phyloP scores from a whole-genome alignment of 2,329 filamentous ascomycete genomes.

The Alternaria hordeiaustralica region DNA sequence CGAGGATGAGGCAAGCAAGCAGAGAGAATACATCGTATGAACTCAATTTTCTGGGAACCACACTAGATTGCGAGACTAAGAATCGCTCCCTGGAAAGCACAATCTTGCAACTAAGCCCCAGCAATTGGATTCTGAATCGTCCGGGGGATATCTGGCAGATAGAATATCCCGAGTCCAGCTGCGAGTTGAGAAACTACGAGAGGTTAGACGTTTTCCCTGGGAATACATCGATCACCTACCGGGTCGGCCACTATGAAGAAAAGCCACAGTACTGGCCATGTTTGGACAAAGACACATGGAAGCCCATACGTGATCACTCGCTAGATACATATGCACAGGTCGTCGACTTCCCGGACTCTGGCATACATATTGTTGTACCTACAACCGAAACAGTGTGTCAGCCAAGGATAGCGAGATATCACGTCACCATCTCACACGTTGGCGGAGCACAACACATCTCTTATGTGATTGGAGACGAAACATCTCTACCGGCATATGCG shows the following conservation, averaged over 20 bases:
- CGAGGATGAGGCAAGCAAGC: neutral
- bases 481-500: neutral
- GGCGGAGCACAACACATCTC: neutral
- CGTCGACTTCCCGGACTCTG: neutral
- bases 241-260: neutral
- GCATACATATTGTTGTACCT: neutral
- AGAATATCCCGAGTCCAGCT: fast-evolving
- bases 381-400: neutral
- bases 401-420: fast-evolving
- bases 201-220: neutral
- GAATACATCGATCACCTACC: neutral
- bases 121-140: too few species aligned
- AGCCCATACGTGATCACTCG: too few species aligned
- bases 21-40: neutral
- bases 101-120: too few species aligned
- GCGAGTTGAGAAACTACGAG: neutral
- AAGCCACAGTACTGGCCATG: neutral
- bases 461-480: too few species aligned
- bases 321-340: too few species aligned
- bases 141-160: too few species aligned
- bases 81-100: neutral
- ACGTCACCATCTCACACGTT: neutral
- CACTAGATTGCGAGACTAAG: neutral
- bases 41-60: neutral
- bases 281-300: neutral